These are phyloP conservation scores for Nidula microcarpa DNA, from an alignment of 768 basidiomycete genomes.

Conservation along the genomic window DNA sequence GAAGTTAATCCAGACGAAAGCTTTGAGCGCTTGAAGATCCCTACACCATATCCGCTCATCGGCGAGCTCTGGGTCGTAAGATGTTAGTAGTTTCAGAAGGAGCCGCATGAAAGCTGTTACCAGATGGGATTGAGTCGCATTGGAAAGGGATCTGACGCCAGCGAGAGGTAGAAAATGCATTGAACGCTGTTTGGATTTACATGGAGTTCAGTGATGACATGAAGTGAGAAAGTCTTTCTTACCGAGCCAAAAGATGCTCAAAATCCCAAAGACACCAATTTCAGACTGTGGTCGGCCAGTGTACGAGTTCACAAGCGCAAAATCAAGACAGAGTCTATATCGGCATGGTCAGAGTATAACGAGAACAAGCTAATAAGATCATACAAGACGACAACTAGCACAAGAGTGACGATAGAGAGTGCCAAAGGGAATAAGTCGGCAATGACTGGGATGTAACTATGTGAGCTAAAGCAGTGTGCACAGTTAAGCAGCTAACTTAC, in stretches of 20 bases:
- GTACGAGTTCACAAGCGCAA: conserved; percentile 35
- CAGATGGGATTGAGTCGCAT: conserved; percentile 45
- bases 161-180: conserved; percentile 56
- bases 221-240: conserved; percentile 8
- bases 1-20: conserved; percentile 60
- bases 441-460: conserved; percentile 30
- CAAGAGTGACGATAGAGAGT: conserved; percentile 50
- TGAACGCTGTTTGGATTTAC: conserved; percentile 37
- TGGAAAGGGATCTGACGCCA: conserved; percentile 46
- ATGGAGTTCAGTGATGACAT: not conserved
- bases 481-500: conserved; percentile 27
- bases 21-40: conserved; percentile 50
- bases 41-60: conserved; percentile 51
- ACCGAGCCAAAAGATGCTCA: conserved; percentile 57
- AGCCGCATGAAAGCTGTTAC: conserved; percentile 21
- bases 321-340: conserved; percentile 39
- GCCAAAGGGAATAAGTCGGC: conserved; percentile 61
- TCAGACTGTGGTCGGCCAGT: conserved; percentile 46
- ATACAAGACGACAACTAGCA: conserved; percentile 39
- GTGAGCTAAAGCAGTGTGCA: not conserved
- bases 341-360: not conserved
- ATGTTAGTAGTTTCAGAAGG: not conserved
- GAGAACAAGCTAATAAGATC: conserved; percentile 12
- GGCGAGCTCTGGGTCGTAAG: conserved; percentile 25
- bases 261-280: conserved; percentile 38